A percentile compares a stretch with the other conserved stretches of the same genome.
These are phyloP conservation scores for Omphalotus guepiniiformis DNA, from an alignment of 768 basidiomycete species.

Conservation along the genomic window DNA sequence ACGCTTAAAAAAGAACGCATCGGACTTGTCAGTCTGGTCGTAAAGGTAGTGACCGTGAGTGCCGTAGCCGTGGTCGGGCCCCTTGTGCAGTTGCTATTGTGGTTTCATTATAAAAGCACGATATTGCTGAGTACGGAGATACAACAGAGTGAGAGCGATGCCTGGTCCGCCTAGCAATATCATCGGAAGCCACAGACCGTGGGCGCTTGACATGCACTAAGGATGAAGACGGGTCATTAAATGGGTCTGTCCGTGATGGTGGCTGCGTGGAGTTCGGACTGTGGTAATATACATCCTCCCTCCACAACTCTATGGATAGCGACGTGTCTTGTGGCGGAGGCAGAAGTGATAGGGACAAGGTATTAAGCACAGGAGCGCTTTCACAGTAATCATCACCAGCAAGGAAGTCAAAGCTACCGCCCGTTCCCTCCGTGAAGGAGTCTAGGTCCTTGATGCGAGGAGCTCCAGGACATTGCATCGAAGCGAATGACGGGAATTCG, in stretches of 20 bases:
- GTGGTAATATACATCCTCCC: slow-evolving; percentile 29
- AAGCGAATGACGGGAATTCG: slow-evolving; percentile 16
- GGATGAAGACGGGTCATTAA: background rate
- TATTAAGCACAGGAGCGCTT: slow-evolving; percentile 29
- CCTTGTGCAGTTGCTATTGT: background rate
- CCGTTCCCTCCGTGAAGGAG: slow-evolving; percentile 57
- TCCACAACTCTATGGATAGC: slow-evolving; percentile 39
- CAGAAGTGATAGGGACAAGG: slow-evolving; percentile 26
- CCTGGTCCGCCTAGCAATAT: slow-evolving; percentile 24
- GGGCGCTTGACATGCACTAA: slow-evolving; percentile 31
- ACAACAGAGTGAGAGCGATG: slow-evolving; percentile 9
- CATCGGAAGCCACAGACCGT: slow-evolving; percentile 33
- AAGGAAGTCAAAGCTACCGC: slow-evolving; percentile 48
- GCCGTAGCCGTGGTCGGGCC: slow-evolving; percentile 5
- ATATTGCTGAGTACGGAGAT: background rate
- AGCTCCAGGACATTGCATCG: slow-evolving; percentile 32
- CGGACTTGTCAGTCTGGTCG: slow-evolving; percentile 10
- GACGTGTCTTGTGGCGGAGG: slow-evolving; percentile 21
- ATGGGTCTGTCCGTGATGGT: slow-evolving; percentile 1
- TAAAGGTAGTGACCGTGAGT: slow-evolving; percentile 2
- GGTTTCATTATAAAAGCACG: background rate
- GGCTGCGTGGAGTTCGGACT: slow-evolving; percentile 7
- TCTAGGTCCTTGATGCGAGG: slow-evolving; percentile 53
- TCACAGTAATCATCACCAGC: slow-evolving; percentile 31
- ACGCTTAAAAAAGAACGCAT: too few relatives aligned